A percentile compares a stretch with the other conserved stretches of the same genome.
Conservation (phyloP, 2,329 filamentous ascomycete species). For the Cyphellophora attinorum region DNA sequence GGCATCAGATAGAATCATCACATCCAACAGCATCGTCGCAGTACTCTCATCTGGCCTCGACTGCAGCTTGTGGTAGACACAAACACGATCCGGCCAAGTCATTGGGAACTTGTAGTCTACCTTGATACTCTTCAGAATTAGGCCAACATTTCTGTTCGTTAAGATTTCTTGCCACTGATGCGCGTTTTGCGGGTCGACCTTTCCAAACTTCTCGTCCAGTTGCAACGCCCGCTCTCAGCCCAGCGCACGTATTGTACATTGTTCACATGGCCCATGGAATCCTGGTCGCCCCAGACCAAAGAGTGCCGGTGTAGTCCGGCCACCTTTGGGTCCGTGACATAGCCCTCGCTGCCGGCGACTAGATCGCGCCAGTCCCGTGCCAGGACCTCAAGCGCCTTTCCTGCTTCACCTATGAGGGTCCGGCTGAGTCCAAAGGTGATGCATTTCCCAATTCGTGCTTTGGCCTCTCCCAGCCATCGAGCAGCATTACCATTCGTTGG, state of each 20-base stretch:
- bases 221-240: slow-evolving; percentile 70
- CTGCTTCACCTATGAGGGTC: slow-evolving; percentile 49
- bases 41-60: slow-evolving; percentile 38
- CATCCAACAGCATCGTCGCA: slow-evolving; percentile 50
- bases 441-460: slow-evolving; percentile 61
- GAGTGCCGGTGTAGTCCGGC: slow-evolving; percentile 55
- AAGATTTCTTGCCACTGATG: slow-evolving; percentile 60
- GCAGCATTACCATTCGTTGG: slow-evolving; percentile 19
- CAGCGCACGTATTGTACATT: slow-evolving; percentile 77
- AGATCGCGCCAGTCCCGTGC: slow-evolving; percentile 61
- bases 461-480: slow-evolving; percentile 62
- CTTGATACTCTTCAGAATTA: slow-evolving; percentile 72
- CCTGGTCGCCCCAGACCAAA: slow-evolving; percentile 69
- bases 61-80: slow-evolving; percentile 70
- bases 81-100: slow-evolving; percentile 71
- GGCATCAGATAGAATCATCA: slow-evolving; percentile 63
- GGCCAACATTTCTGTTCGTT: slow-evolving; percentile 54
- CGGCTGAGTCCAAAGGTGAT: slow-evolving; percentile 61
- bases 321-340: slow-evolving; percentile 53
- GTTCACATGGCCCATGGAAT: slow-evolving; percentile 63
- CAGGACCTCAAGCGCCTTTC: slow-evolving; percentile 49
- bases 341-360: slow-evolving; percentile 66
- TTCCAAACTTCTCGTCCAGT: slow-evolving; percentile 64
- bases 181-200: slow-evolving; percentile 51
- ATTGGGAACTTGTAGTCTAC: slow-evolving; percentile 86